Percentiles rank a stretch among this genome's conserved stretches.
Evolutionary conservation across 2,329 filamentous ascomycete genomes (phyloP).

Genomic region (Fusarium ramigenum): DNA sequence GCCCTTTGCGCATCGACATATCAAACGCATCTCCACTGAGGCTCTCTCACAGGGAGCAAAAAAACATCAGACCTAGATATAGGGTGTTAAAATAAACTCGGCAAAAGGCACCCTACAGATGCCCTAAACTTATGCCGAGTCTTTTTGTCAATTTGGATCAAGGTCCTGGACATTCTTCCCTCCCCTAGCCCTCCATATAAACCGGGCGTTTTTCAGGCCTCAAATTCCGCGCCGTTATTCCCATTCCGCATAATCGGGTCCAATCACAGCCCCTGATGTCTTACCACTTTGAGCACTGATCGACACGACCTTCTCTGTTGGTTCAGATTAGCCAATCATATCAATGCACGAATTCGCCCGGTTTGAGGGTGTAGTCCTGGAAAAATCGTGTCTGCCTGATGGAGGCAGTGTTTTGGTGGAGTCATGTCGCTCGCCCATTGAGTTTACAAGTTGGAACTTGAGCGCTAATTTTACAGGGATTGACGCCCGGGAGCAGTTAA

Average conservation of each 20-base stretch:
- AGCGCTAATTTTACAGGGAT: not conserved
- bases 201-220: not conserved
- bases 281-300: not conserved
- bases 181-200: not conserved
- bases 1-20: not conserved
- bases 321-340: not conserved
- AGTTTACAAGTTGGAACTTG: not conserved
- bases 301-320: not conserved
- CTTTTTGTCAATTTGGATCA: no score
- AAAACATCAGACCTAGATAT: no score
- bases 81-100: no score
- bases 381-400: constrained; percentile 3
- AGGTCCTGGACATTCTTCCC: no score
- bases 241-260: not conserved
- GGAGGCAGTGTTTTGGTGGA: not conserved
- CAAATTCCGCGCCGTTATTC: not conserved
- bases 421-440: not conserved
- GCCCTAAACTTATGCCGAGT: no score
- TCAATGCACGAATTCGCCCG: not conserved
- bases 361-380: constrained; percentile 6
- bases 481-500: not conserved
- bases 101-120: no score
- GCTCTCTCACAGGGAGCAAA: not conserved
- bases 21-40: not conserved
- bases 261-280: not conserved